Conservation (phyloP, 129 eudicot genomes). For the Smallanthus sonchifolius region DNA sequence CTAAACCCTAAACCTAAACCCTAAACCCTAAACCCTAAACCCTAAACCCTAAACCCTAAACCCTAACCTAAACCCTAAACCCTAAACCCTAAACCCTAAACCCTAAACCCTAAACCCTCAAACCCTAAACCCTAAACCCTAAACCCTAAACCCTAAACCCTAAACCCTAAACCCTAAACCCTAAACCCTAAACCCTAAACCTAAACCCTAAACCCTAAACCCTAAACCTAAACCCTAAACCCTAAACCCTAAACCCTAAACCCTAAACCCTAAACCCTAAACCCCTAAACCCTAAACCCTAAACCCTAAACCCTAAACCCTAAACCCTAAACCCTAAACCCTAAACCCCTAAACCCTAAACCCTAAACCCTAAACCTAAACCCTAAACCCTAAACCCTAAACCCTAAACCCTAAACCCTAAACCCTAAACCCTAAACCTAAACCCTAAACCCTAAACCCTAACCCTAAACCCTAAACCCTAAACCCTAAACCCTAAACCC, state of each 20-base stretch:
- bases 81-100: slow-evolving; percentile 25
- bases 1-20: slow-evolving; percentile 24
- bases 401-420: slow-evolving; percentile 17
- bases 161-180: slow-evolving; percentile 18
- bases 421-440: slow-evolving; percentile 10
- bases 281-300: too few relatives aligned
- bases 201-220: slow-evolving; percentile 24
- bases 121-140: too few relatives aligned
- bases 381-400: slow-evolving; percentile 13
- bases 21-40: slow-evolving; percentile 3
- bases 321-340: slow-evolving; percentile 15
- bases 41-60: slow-evolving; percentile 15
- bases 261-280: slow-evolving; percentile 17
- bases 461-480: slow-evolving; percentile 15
- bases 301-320: slow-evolving; percentile 17
- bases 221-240: slow-evolving; percentile 22
- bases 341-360: too few relatives aligned
- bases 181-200: slow-evolving; percentile 18
- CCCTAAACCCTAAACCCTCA: slow-evolving; percentile 17
- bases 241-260: slow-evolving; percentile 10
- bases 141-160: slow-evolving; percentile 16
- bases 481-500: slow-evolving; percentile 17
- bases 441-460: slow-evolving; percentile 10
- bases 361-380: slow-evolving; percentile 6
- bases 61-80: slow-evolving; percentile 24